Percentiles rank a stretch among this genome's conserved stretches.
phyloP scores from a whole-genome alignment of 768 basidiomycete genomes.

The Lyophyllum semitale region DNA sequence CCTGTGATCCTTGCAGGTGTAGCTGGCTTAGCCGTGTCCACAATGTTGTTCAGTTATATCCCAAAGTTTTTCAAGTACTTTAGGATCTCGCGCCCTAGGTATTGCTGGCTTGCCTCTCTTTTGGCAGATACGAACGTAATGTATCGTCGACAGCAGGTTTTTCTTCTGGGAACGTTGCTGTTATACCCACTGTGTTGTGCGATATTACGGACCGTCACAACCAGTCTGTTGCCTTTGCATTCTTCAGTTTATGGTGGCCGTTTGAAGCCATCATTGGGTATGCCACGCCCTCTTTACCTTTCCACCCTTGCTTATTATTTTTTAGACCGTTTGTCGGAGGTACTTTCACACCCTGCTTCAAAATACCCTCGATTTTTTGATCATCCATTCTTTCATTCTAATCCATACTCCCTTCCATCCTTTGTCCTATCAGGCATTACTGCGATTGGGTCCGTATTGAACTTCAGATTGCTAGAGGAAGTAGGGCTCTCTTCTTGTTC shows the following conservation, averaged over 20 bases:
- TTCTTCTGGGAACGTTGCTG: constrained; percentile 61
- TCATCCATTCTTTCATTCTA: constrained; percentile 41
- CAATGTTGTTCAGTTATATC: constrained; percentile 60
- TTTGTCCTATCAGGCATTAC: constrained; percentile 44
- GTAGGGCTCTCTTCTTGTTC: constrained; percentile 31
- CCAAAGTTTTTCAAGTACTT: constrained; percentile 41
- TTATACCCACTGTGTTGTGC: constrained; percentile 59
- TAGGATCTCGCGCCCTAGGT: constrained; percentile 55
- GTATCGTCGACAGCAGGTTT: constrained; percentile 45
- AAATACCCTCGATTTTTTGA: constrained; percentile 47
- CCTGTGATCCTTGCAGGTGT: constrained; percentile 60
- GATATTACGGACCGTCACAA: constrained; percentile 64
- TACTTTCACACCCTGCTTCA: constrained; percentile 51
- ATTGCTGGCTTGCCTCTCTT: not conserved
- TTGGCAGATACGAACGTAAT: not conserved
- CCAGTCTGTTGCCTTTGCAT: constrained; percentile 54
- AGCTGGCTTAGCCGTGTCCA: constrained; percentile 46
- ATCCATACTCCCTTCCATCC: constrained; percentile 66
- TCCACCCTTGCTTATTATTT: not conserved
- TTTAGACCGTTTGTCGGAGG: constrained; percentile 64
- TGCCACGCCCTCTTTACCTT: constrained; percentile 11
- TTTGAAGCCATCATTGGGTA: constrained; percentile 59
- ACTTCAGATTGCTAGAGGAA: constrained; percentile 52
- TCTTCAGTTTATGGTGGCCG: constrained; percentile 61
- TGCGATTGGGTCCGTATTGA: constrained; percentile 38